Evolutionary conservation across 768 basidiomycete species (phyloP).

Genomic region (Vararia minispora): DNA sequence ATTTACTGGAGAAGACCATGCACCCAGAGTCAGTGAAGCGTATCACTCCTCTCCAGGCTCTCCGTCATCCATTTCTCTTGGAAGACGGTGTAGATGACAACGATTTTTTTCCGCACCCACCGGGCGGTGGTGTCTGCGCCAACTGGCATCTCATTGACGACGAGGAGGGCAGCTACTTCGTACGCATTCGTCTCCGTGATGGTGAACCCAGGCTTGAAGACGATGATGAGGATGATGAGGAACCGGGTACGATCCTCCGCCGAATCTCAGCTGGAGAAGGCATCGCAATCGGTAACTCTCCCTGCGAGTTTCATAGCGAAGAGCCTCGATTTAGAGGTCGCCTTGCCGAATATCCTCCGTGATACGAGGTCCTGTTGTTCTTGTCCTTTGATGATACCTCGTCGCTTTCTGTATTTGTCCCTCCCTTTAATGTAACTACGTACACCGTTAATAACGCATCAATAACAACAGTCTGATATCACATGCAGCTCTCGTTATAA

Average conservation of each 20-base stretch:
- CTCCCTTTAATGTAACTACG: no score
- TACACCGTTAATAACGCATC: no score
- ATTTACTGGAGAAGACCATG: conserved; percentile 64
- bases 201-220: conserved; percentile 18
- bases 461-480: no score
- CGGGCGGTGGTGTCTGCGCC: conserved; percentile 57
- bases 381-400: no score
- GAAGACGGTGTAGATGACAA: conserved; percentile 35
- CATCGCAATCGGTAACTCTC: conserved; percentile 21
- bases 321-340: conserved; percentile 7
- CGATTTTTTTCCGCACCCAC: conserved; percentile 53
- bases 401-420: no score
- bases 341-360: no score
- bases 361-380: no score
- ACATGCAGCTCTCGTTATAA: no score
- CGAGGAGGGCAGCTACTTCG: conserved; percentile 45
- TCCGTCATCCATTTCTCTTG: conserved; percentile 70
- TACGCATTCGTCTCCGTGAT: conserved; percentile 30
- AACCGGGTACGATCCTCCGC: conserved; percentile 11
- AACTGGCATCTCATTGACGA: conserved; percentile 48
- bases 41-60: conserved; percentile 62
- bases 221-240: conserved; percentile 12
- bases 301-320: conserved; percentile 23
- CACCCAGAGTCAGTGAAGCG: conserved; percentile 70
- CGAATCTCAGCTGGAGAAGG: conserved; percentile 20